Percentiles rank a stretch among this genome's conserved stretches.
phyloP scores from a whole-genome alignment of 2,329 filamentous ascomycete species.

The Lecanicillium sp. region DNA sequence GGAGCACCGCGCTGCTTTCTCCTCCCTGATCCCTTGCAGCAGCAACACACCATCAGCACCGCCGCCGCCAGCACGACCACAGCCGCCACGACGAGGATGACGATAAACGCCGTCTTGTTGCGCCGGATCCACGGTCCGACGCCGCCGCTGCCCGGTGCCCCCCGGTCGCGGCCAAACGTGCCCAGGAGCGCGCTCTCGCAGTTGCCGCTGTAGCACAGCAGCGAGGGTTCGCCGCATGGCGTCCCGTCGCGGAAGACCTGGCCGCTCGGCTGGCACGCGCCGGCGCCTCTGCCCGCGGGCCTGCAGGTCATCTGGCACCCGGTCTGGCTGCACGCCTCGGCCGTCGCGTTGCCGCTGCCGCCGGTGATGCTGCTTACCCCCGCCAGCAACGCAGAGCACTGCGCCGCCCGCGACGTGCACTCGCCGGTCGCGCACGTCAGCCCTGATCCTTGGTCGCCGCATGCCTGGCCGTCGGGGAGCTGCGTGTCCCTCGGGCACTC shows the following conservation, averaged over 20 bases:
- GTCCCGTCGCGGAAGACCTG: constrained; percentile 87
- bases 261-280: constrained; percentile 15
- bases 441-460: constrained; percentile 52
- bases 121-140: constrained; percentile 5
- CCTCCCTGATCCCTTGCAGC: neutral
- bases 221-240: constrained; percentile 63
- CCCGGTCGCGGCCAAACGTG: neutral
- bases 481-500: constrained; percentile 64
- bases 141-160: neutral
- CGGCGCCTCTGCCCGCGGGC: neutral
- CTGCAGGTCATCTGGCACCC: constrained; percentile 16
- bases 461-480: constrained; percentile 58
- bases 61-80: neutral
- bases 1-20: neutral
- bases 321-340: constrained; percentile 49
- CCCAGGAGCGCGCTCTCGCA: neutral
- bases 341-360: constrained; percentile 59
- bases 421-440: constrained; percentile 75
- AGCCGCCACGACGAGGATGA: constrained; percentile 12
- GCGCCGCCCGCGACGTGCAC: constrained; percentile 75
- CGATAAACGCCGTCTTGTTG: constrained; percentile 9
- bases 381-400: constrained; percentile 75
- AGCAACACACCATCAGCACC: neutral
- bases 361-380: constrained; percentile 67
- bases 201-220: constrained; percentile 58